Evolutionary conservation across 768 basidiomycete genomes (phyloP).

Genomic region (Suillus subalutaceus): DNA sequence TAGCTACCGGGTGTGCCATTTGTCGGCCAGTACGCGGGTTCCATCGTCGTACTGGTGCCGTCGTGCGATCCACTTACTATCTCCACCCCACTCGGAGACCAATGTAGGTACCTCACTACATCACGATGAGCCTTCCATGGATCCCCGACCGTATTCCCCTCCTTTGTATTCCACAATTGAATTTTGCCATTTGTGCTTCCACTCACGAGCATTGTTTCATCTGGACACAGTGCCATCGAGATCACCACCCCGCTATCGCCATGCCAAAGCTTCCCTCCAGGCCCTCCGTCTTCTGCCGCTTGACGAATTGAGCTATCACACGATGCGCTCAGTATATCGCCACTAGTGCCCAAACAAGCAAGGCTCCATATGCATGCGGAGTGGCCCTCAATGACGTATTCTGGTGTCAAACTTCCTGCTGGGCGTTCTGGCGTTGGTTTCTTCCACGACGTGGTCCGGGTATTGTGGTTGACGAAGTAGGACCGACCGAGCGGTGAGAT

Average conservation of each 20-base stretch:
- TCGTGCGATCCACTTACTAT: constrained; percentile 17
- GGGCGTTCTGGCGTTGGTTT: not conserved
- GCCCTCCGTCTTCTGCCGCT: not conserved
- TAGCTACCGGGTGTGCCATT: not conserved
- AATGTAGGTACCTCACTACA: constrained; percentile 8
- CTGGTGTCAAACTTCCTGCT: not conserved
- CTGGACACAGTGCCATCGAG: not conserved
- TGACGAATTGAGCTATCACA: not conserved
- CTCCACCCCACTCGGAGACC: constrained; percentile 17
- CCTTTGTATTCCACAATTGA: not conserved
- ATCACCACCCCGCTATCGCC: not conserved
- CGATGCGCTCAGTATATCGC: not conserved
- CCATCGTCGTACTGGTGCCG: constrained; percentile 17
- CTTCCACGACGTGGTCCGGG: not conserved
- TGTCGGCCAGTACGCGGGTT: constrained; percentile 9
- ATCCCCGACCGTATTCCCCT: not conserved
- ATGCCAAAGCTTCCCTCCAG: not conserved
- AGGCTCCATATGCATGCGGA: not conserved
- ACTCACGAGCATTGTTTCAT: not conserved
- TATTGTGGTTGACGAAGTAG: not conserved
- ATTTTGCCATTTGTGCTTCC: not conserved
- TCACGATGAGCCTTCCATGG: constrained; percentile 4
- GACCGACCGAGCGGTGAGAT: not conserved
- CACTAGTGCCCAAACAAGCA: not conserved
- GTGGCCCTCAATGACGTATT: not conserved